A percentile compares a stretch with the other conserved stretches of the same genome.
phyloP scores from a whole-genome alignment of 2,329 filamentous ascomycete species.

The Talaromyces sp. region DNA sequence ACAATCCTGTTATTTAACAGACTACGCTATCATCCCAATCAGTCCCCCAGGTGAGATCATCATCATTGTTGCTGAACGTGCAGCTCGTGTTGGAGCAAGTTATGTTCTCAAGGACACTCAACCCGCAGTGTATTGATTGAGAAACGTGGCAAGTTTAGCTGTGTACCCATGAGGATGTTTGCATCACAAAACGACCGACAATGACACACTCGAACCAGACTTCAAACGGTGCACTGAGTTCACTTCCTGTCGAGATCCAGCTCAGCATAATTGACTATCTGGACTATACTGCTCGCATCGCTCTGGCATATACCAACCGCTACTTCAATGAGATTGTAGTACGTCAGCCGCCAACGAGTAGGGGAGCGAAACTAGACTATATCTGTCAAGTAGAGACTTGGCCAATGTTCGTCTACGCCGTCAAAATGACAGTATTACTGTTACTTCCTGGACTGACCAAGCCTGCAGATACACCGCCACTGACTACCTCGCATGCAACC shows the following conservation, averaged over 20 bases:
- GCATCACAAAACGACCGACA: not conserved
- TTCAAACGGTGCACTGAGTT: not conserved
- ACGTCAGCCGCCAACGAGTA: slow-evolving; percentile 1
- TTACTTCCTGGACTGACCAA: not conserved
- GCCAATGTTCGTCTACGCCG: slow-evolving; percentile 10
- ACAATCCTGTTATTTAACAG: too few species aligned
- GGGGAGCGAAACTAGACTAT: not conserved
- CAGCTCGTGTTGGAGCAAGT: not conserved
- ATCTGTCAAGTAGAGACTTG: slow-evolving; percentile 13
- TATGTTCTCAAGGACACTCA: not conserved
- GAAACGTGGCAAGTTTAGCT: not conserved
- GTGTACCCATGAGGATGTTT: too few species aligned
- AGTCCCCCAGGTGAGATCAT: not conserved
- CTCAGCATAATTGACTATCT: slow-evolving; percentile 15
- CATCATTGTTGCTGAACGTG: not conserved
- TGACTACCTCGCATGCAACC: slow-evolving; percentile 11
- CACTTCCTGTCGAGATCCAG: slow-evolving; percentile 14
- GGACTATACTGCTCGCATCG: slow-evolving; percentile 10
- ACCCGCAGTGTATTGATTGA: not conserved
- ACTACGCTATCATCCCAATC: not conserved
- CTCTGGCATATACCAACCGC: slow-evolving; percentile 16
- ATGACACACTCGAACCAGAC: not conserved
- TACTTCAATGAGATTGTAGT: slow-evolving; percentile 14
- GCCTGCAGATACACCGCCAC: slow-evolving; percentile 5
- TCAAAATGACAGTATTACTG: not conserved